Conservation (phyloP, 306 rosid genomes). For the Luffa aegyptiaca region DNA sequence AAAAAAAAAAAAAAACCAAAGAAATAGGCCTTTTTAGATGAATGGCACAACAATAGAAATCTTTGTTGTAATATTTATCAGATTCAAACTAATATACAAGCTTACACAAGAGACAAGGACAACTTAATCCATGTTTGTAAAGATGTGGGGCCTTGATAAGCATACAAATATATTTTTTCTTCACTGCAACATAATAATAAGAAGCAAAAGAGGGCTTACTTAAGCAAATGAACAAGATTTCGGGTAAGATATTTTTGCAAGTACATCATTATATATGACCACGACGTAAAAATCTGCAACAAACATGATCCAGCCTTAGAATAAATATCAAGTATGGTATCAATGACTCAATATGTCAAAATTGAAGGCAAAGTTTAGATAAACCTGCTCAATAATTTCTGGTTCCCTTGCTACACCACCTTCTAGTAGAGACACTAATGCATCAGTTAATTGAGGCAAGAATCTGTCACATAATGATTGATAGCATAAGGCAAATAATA, state of each 20-base stretch:
- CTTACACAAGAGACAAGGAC: not conserved
- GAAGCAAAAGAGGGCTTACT: conserved; percentile 38
- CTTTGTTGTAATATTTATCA: not conserved
- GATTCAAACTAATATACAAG: not conserved
- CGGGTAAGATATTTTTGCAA: conserved; percentile 64
- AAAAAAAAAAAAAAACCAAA: not conserved
- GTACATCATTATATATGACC: conserved; percentile 76
- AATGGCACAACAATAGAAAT: not conserved
- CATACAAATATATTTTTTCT: not conserved
- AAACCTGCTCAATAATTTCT: conserved; percentile 79
- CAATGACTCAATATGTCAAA: not conserved
- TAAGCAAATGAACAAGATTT: conserved; percentile 43
- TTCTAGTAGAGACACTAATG: conserved; percentile 61
- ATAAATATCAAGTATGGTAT: not conserved
- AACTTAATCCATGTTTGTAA: not conserved
- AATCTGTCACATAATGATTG: conserved; percentile 27
- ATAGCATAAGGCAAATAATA: not conserved
- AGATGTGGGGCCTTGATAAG: not conserved
- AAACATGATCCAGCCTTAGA: conserved; percentile 4
- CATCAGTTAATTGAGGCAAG: conserved; percentile 50
- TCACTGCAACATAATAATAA: not conserved
- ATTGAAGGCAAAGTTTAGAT: not conserved
- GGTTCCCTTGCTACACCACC: conserved; percentile 86
- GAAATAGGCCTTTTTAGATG: not conserved
- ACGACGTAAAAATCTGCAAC: conserved; percentile 71